Base-by-base conservation (phyloP, 2,329 filamentous ascomycete genomes). In the Apiospora malaysiana region DNA sequence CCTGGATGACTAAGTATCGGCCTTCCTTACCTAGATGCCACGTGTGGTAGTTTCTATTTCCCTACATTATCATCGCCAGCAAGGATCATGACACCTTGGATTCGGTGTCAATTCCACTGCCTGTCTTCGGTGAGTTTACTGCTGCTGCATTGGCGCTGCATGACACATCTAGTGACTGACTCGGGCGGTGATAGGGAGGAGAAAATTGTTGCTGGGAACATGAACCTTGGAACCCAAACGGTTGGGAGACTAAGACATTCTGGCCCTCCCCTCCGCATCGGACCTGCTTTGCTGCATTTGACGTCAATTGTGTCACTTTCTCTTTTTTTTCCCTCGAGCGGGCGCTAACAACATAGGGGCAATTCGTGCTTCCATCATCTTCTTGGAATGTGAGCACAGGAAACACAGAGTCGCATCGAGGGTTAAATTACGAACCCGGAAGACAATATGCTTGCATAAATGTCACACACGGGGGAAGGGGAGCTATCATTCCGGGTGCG, bases 201-300 rank as follows among this genome's bases (percentile, higher is more conserved):
- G 40, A 18, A 9, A 37, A 27, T 21, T 21, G 6, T 16, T 59
- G 51, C 51, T 59, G 27, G 51, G 51, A 8, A 37, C 51, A 8
- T n/a, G 51, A 8, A 37, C 51, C n/a, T n/a, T 47, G 40, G 40
- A 14, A 14, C 45, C 25, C 51, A 59, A 59, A 63, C 56, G 32
- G 27, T n/a, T 63, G 27, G 56, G 56, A 63, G 56, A 40, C 56
- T 63, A 63, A 23, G 32, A n/a, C 32, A 40, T 40, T 63, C 42
- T 63, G 32, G 56, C 21, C 42, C 12, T 45, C 42, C 12, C 42
- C 56, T 40, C 56, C 32, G 21, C 32, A n/a, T 14, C 49, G 27
- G 32, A 21, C 56, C 51, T 59, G 51, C 51, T 25, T 45, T n/a
- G 21, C 45, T 63, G 56, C 32, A 40, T n/a, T 63, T 63, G 56